Conservation (phyloP, 371 early-diverging fungal species). For the Blyttiomyces sp. region DNA sequence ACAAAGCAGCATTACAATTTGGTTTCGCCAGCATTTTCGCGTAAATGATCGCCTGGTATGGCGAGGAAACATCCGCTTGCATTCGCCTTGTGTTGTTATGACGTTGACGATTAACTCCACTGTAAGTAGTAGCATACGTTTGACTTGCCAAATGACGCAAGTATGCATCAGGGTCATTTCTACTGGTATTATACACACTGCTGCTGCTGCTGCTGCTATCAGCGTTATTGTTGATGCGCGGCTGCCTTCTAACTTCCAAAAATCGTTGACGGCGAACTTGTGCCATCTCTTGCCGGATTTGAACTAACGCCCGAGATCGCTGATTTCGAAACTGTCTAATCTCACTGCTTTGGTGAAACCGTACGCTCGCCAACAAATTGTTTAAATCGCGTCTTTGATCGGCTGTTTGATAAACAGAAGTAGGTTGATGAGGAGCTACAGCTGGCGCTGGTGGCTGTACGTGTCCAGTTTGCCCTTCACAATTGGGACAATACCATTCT, state of each 20-base stretch:
- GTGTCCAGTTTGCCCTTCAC: neutral
- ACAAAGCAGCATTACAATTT: too few species aligned
- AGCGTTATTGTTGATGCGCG: too few species aligned
- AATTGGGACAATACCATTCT: conserved; percentile 6
- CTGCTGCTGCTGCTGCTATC: too few species aligned
- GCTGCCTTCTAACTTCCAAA: neutral
- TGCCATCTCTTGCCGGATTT: conserved; percentile 7
- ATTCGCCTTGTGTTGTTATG: too few species aligned
- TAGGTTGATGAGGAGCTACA: neutral
- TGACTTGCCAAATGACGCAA: too few species aligned
- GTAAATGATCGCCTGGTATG: too few species aligned
- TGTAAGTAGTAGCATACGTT: too few species aligned
- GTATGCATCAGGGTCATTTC: too few species aligned
- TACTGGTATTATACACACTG: too few species aligned
- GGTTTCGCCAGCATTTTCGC: too few species aligned
- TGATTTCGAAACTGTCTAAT: neutral
- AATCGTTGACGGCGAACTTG: conserved; percentile 1
- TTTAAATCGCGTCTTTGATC: neutral
- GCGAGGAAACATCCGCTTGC: too few species aligned
- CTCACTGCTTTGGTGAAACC: neutral
- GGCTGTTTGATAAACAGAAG: neutral
- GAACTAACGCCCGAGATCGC: neutral
- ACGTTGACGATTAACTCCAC: too few species aligned
- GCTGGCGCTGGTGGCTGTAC: neutral
- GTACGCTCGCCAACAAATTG: neutral